Evolutionary conservation across 1,139 yeast genomes (phyloP), one percentile per base, ranked within the genome.

Genomic region (Kluyveromyces sp.): DNA sequence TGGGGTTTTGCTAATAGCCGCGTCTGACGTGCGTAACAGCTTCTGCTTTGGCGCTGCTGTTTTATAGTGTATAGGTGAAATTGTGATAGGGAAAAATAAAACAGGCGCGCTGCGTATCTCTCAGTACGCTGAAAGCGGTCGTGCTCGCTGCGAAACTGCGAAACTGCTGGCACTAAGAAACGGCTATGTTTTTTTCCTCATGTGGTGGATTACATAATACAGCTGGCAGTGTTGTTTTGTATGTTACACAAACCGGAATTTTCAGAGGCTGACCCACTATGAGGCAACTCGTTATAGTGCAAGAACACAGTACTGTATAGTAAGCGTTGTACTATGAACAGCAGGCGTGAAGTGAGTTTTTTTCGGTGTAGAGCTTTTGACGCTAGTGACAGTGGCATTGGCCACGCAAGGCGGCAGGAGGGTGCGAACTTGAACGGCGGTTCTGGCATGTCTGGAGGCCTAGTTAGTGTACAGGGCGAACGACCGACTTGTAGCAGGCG

Each of bases 141-240:
- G 36, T 7, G 25, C n/a, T 17, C 20, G 36, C 25, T 33, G 36
- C 36, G 36, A 33, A 33, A 33, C 36, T 18, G 36, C 36, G 36
- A 33, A 33, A 26, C 36, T 4, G 16, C 4, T 11, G 36, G 36
- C 19, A 15, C 26, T 17, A 9, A 8, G n/a, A n/a, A n/a, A n/a
- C n/a, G n/a, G n/a, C n/a, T n/a, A n/a, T n/a, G n/a, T n/a, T n/a
- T n/a, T n/a, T n/a, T n/a, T n/a, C n/a, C n/a, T n/a, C n/a, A n/a
- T n/a, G n/a, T n/a, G n/a, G n/a, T n/a, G n/a, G n/a, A n/a, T n/a
- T n/a, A n/a, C n/a, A n/a, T n/a, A n/a, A n/a, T n/a, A n/a, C n/a
- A n/a, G n/a, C n/a, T n/a, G n/a, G n/a, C n/a, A n/a, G n/a, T n/a
- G n/a, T n/a, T n/a, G n/a, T n/a, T n/a, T n/a, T n/a, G n/a, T n/a